These are phyloP conservation scores for Penicillium concentricum DNA, from an alignment of 2,329 filamentous ascomycete genomes.

Conservation along the genomic window DNA sequence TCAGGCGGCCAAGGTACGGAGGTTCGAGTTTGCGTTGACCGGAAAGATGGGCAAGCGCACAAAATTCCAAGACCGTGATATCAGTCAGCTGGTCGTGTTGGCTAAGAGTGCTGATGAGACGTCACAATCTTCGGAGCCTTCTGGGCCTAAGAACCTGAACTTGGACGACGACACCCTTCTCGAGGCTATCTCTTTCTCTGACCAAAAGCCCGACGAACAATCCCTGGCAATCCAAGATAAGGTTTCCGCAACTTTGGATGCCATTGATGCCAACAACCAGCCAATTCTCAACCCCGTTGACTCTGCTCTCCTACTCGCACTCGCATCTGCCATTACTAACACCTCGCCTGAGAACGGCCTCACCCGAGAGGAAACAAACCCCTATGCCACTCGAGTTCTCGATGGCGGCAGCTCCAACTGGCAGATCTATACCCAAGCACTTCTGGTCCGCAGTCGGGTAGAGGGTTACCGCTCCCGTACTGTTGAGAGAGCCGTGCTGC, in stretches of 20 bases:
- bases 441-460: slow-evolving; percentile 84
- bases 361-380: slow-evolving; percentile 89
- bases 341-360: slow-evolving; percentile 80
- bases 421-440: slow-evolving; percentile 94
- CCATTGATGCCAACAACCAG: slow-evolving; percentile 73
- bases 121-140: slow-evolving; percentile 26
- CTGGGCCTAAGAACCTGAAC: slow-evolving; percentile 66
- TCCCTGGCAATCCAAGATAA: slow-evolving; percentile 42
- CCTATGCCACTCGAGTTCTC: slow-evolving; percentile 85
- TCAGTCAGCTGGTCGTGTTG: slow-evolving; percentile 86
- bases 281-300: slow-evolving; percentile 80
- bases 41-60: slow-evolving; percentile 73
- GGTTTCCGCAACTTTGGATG: slow-evolving; percentile 62
- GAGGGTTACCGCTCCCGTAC: slow-evolving; percentile 86
- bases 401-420: slow-evolving; percentile 90
- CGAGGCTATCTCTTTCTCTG: slow-evolving; percentile 78
- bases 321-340: slow-evolving; percentile 86
- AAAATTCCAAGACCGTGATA: slow-evolving; percentile 46
- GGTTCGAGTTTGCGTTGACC: slow-evolving; percentile 77
- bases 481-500: slow-evolving; percentile 81
- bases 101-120: slow-evolving; percentile 66
- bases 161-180: slow-evolving; percentile 92
- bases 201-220: slow-evolving; percentile 49
- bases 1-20: slow-evolving; percentile 63
- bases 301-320: slow-evolving; percentile 77